phyloP scores from a whole-genome alignment of 176 grass and related monocot genomes.

The Aechmea fasciata region DNA sequence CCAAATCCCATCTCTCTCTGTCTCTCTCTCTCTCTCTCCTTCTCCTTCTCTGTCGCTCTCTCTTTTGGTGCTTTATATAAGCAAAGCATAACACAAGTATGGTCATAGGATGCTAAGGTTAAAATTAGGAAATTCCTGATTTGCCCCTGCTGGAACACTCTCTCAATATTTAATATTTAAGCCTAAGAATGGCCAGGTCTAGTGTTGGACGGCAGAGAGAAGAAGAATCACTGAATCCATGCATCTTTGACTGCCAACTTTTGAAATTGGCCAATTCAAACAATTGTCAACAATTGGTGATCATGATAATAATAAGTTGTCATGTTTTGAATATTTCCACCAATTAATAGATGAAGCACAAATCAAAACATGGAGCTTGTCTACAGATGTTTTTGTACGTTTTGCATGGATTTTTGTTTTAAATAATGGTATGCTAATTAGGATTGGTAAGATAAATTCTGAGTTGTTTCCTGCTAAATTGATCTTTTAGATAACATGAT shows the following conservation, averaged over 20 bases:
- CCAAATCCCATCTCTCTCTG: constrained; percentile 9
- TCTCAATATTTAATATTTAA: no score
- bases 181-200: neutral
- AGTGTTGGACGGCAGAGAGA: neutral
- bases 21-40: constrained; percentile 8
- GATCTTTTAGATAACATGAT: no score
- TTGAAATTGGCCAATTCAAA: neutral
- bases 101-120: neutral
- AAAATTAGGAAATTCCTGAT: neutral
- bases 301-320: neutral
- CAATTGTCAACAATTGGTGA: neutral
- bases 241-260: neutral
- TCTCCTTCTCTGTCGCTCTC: constrained; percentile 1
- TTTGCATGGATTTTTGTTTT: no score
- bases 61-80: constrained; percentile 23
- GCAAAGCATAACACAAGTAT: neutral
- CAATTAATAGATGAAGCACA: neutral
- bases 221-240: neutral
- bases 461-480: no score
- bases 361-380: no score
- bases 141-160: neutral
- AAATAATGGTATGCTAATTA: no score
- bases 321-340: neutral
- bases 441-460: no score
- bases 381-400: no score